phyloP scores from a whole-genome alignment of 176 grass and related monocot species.

The Cenchrus purpureus region DNA sequence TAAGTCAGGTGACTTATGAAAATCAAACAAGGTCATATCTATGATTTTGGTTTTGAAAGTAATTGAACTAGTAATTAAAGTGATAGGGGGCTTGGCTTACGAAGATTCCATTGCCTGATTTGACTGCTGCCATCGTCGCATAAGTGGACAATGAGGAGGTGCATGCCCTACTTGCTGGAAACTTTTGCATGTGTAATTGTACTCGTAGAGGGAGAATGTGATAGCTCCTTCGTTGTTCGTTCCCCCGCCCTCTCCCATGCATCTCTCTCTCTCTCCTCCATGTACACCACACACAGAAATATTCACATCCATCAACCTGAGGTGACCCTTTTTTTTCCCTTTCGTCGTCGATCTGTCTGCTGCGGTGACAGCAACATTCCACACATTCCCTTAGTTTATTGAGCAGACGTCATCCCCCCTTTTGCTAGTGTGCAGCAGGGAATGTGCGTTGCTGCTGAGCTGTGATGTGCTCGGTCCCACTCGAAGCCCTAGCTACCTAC shows the following conservation, averaged over 20 bases:
- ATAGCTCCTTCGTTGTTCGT: neutral
- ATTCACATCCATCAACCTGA: conserved; percentile 47
- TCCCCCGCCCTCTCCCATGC: neutral
- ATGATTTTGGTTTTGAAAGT: neutral
- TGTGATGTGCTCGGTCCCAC: conserved; percentile 7
- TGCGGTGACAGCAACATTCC: conserved; percentile 40
- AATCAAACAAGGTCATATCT: too few relatives aligned
- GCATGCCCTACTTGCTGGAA: conserved; percentile 9
- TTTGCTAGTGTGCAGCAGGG: conserved; percentile 11
- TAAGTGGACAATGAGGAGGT: conserved; percentile 23
- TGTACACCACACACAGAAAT: neutral
- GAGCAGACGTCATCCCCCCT: neutral
- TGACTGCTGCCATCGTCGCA: conserved; percentile 5
- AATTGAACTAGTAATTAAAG: neutral
- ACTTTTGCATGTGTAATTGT: neutral
- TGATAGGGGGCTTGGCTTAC: neutral
- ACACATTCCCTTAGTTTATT: conserved; percentile 44
- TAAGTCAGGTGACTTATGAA: too few relatives aligned
- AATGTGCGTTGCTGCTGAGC: conserved; percentile 41
- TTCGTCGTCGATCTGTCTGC: neutral
- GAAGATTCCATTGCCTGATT: conserved; percentile 22
- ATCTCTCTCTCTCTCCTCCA: neutral
- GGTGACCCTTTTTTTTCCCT: neutral
- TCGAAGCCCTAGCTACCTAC: neutral
- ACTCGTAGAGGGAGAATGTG: neutral